Conservation (phyloP, 257 asterid genomes). For the Nemophila menziesii region DNA sequence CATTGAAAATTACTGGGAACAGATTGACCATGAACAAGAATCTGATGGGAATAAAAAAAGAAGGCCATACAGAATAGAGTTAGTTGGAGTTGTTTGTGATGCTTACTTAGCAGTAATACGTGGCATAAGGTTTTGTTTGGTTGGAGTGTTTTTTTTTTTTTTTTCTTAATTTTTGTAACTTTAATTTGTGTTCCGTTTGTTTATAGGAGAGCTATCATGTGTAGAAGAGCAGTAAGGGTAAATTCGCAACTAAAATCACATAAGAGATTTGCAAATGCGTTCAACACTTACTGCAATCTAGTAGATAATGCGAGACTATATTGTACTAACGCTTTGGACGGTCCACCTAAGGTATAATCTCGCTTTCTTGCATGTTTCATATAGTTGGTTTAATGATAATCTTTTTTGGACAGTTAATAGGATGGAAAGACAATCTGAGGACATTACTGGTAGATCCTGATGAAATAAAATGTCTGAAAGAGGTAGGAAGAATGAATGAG, state of each 20-base stretch:
- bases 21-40: slow-evolving; percentile 62
- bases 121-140: slow-evolving; percentile 86
- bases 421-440: slow-evolving; percentile 88
- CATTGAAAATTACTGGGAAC: slow-evolving; percentile 85
- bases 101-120: slow-evolving; percentile 82
- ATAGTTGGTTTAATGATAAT: neutral
- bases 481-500: slow-evolving; percentile 49
- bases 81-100: slow-evolving; percentile 87
- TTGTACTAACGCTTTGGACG: slow-evolving; percentile 75
- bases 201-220: slow-evolving; percentile 83
- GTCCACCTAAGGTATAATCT: slow-evolving; percentile 68
- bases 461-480: slow-evolving; percentile 51
- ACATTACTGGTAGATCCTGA: slow-evolving; percentile 88
- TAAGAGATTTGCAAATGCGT: slow-evolving; percentile 80
- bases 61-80: slow-evolving; percentile 79
- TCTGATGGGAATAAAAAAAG: slow-evolving; percentile 49
- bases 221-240: slow-evolving; percentile 87
- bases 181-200: neutral
- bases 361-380: neutral
- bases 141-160: too few species aligned
- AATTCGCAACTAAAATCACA: slow-evolving; percentile 84
- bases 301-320: slow-evolving; percentile 81
- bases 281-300: slow-evolving; percentile 57
- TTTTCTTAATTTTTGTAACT: too few species aligned
- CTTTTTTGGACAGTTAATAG: slow-evolving; percentile 52